Conservation (phyloP, 2,329 filamentous ascomycete species). For the Aureobasidium sp. region DNA sequence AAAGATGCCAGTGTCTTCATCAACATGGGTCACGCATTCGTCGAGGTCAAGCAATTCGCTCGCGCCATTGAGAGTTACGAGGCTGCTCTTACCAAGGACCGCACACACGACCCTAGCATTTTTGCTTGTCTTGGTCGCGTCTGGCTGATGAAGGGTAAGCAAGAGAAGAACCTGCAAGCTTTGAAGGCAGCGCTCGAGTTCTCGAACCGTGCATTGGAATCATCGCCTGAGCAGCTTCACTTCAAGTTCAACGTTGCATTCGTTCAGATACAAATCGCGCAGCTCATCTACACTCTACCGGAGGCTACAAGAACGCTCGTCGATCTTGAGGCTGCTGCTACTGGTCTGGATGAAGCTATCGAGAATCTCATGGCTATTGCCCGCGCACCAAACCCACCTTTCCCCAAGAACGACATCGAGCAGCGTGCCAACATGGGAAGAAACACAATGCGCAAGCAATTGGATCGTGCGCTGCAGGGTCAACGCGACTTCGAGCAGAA, state of each 20-base stretch:
- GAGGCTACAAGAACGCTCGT: slow-evolving; percentile 70
- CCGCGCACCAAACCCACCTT: slow-evolving; percentile 63
- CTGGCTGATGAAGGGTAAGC: slow-evolving; percentile 74
- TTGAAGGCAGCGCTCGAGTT: slow-evolving; percentile 60
- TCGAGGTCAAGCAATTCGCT: slow-evolving; percentile 80
- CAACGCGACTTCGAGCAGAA: slow-evolving; percentile 90
- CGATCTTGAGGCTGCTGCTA: slow-evolving; percentile 73
- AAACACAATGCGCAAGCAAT: slow-evolving; percentile 87
- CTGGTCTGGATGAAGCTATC: slow-evolving; percentile 81
- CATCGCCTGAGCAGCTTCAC: slow-evolving; percentile 76
- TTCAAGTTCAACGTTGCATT: slow-evolving; percentile 98
- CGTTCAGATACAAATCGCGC: slow-evolving; percentile 89
- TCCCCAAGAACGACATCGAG: slow-evolving; percentile 83
- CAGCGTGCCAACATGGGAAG: slow-evolving; percentile 95
- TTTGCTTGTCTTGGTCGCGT: slow-evolving; percentile 81
- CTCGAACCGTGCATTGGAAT: slow-evolving; percentile 62
- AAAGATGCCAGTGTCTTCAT: slow-evolving; percentile 83
- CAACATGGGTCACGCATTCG: slow-evolving; percentile 89
- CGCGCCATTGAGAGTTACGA: slow-evolving; percentile 95
- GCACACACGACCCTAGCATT: slow-evolving; percentile 70
- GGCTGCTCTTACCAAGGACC: slow-evolving; percentile 69
- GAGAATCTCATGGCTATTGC: slow-evolving; percentile 56
- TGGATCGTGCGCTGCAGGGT: slow-evolving; percentile 74
- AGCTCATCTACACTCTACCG: slow-evolving; percentile 64
- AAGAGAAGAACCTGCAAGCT: slow-evolving; percentile 55